A percentile compares a stretch with the other conserved stretches of the same genome.
These are phyloP conservation scores for Apium graveolens DNA, from an alignment of 129 eudicot genomes.

Conservation along the genomic window DNA sequence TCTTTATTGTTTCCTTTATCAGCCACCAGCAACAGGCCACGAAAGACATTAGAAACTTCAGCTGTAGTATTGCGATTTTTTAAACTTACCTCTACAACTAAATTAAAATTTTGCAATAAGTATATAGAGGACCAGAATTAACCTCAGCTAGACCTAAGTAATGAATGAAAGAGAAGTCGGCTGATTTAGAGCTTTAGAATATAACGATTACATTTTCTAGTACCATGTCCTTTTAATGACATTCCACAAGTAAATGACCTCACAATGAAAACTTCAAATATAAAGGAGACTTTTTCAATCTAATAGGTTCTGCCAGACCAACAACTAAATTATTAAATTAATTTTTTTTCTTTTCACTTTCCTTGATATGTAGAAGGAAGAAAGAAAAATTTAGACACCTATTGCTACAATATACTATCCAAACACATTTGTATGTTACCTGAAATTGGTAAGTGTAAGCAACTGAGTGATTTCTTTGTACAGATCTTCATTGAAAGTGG, in stretches of 20 bases:
- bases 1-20: background rate
- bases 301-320: background rate
- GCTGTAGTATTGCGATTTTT: too few relatives aligned
- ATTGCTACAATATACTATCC: background rate
- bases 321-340: background rate
- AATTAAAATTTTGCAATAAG: background rate
- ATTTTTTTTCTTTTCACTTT: background rate
- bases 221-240: background rate
- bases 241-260: background rate
- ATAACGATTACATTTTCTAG: background rate
- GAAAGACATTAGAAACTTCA: background rate
- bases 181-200: background rate
- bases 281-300: background rate
- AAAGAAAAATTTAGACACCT: background rate
- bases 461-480: slow-evolving; percentile 78
- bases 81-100: too few relatives aligned
- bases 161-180: background rate
- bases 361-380: background rate
- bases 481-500: slow-evolving; percentile 75
- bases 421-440: slow-evolving; percentile 28
- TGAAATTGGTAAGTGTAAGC: slow-evolving; percentile 61
- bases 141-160: background rate
- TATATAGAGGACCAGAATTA: background rate
- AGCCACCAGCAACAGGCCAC: background rate
- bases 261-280: background rate